Evolutionary conservation across 129 eudicot genomes (phyloP), one percentile per base, ranked within the genome.

Genomic region (Chrysanthemum makinoi): DNA sequence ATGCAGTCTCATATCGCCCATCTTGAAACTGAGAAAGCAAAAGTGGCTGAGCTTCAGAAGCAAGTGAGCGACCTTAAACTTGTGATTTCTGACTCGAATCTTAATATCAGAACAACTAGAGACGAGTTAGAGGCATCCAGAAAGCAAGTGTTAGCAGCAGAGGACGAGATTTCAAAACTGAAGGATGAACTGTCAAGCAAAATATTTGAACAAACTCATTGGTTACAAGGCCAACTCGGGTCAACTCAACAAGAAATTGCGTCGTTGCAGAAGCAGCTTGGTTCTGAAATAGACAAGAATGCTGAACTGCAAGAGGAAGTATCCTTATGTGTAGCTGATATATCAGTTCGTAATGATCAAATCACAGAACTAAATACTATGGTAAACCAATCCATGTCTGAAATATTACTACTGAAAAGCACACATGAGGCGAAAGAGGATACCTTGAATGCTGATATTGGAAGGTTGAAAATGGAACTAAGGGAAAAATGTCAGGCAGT

Each of bases 21-120:
- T 50, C 72, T 83, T 73, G 87, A 83, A 62, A 51, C 47, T 60
- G 92, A 91, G 77, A 88, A 72, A 75, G 66, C 20, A 5, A 88
- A 71, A 57, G 84, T 80, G 65, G 22, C 55, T 44, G 75, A 78
- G 75, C 88, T 90, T 14, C 89, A 81, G 62, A 76, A 59, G 62
- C 80, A 83, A 73, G 83, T 87, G 52, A 80, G 70, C 51, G 82
- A 65, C 35, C 78, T 85, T 43, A 83, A 83, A 68, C 57, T 63
- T 54, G 60, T 65, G 64, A 71, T 84, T 59, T 58, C 35, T 14
- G 80, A 80, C 46, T 82, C 75, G 26, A 67, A 77, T 58, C 19
- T 14, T 61, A 69, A 77, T 72, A 61, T 30, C 63, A 65, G 62
- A 66, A 75, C 49, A 59, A 47, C 75, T 67, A 72, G 28, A 63